These are phyloP conservation scores for Dendrostoma leiphaemia DNA, from an alignment of 2,329 filamentous ascomycete genomes.

Conservation along the genomic window DNA sequence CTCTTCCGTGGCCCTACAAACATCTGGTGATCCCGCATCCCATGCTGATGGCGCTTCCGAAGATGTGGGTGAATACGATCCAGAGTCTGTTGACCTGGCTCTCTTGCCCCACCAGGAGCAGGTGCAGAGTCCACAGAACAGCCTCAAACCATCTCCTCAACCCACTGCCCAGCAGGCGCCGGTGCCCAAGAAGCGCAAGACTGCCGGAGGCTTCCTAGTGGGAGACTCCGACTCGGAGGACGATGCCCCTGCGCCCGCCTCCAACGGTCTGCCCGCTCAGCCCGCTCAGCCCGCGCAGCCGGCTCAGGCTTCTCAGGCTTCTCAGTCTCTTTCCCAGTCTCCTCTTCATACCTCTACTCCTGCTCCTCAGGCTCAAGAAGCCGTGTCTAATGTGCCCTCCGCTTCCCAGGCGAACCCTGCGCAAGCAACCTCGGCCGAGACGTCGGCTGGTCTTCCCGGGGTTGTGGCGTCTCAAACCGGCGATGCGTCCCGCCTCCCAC, in stretches of 20 bases:
- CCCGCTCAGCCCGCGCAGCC: constrained; percentile 15
- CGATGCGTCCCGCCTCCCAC: constrained; percentile 53
- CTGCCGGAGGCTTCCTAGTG: constrained; percentile 58
- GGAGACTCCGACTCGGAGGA: constrained; percentile 61
- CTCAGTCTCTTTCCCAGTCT: constrained; percentile 19
- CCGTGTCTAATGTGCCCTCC: constrained; percentile 32
- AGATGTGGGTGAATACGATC: constrained; percentile 57
- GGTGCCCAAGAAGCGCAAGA: constrained; percentile 55
- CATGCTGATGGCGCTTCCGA: constrained; percentile 43
- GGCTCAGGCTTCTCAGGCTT: constrained; percentile 17
- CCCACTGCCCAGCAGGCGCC: constrained; percentile 22
- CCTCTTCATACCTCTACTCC: constrained; percentile 19
- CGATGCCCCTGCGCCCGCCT: constrained; percentile 27
- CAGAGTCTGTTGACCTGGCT: constrained; percentile 49
- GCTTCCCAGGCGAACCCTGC: constrained; percentile 23
- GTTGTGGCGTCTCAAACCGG: constrained; percentile 54
- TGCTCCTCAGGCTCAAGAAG: constrained; percentile 27
- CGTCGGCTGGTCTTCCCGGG: constrained; percentile 38
- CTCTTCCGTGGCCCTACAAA: constrained; percentile 44
- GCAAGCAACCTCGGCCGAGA: constrained; percentile 22
- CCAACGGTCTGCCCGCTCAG: constrained; percentile 20
- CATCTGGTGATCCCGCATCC: constrained; percentile 46
- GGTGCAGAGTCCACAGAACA: constrained; percentile 5
- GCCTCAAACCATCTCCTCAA: constrained; percentile 29
- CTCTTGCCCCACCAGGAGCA: constrained; percentile 12